A percentile compares a stretch with the other conserved stretches of the same genome.
Evolutionary conservation across 257 asterid species (phyloP).

Genomic region (Mentha longifolia): DNA sequence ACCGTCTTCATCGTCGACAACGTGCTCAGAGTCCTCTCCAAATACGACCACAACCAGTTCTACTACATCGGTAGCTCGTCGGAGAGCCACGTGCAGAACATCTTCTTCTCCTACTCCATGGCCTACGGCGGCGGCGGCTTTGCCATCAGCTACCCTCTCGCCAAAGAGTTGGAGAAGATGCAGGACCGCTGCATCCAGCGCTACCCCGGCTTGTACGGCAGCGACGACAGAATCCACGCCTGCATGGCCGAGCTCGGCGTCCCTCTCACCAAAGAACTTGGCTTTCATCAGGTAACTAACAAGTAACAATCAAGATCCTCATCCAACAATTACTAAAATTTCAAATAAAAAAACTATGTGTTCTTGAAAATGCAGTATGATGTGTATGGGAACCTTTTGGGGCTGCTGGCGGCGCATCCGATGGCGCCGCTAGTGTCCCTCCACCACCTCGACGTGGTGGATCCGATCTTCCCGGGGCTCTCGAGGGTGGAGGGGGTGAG

Average conservation of each 20-base stretch:
- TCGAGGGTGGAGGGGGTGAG: slow-evolving; percentile 50
- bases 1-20: slow-evolving; percentile 77
- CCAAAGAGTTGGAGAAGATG: slow-evolving; percentile 72
- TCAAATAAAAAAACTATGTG: no score
- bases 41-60: slow-evolving; percentile 69
- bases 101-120: slow-evolving; percentile 74
- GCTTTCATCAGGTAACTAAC: slow-evolving; percentile 77
- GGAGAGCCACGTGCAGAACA: slow-evolving; percentile 82
- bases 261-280: slow-evolving; percentile 73
- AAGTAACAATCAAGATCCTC: neutral
- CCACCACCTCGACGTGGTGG: slow-evolving; percentile 91
- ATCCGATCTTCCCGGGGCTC: slow-evolving; percentile 72
- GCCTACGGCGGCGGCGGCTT: slow-evolving; percentile 96
- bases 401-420: slow-evolving; percentile 88
- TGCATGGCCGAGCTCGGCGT: slow-evolving; percentile 93
- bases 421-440: slow-evolving; percentile 80
- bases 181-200: slow-evolving; percentile 81
- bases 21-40: slow-evolving; percentile 60
- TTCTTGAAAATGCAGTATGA: slow-evolving; percentile 61
- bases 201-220: slow-evolving; percentile 73
- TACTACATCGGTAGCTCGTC: slow-evolving; percentile 82
- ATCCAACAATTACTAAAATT: no score
- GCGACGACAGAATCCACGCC: slow-evolving; percentile 87
- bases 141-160: slow-evolving; percentile 85
- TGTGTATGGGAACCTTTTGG: slow-evolving; percentile 86